These are phyloP conservation scores for Arthrobotrys conoides DNA, from an alignment of 2,329 filamentous ascomycete species.

Conservation along the genomic window DNA sequence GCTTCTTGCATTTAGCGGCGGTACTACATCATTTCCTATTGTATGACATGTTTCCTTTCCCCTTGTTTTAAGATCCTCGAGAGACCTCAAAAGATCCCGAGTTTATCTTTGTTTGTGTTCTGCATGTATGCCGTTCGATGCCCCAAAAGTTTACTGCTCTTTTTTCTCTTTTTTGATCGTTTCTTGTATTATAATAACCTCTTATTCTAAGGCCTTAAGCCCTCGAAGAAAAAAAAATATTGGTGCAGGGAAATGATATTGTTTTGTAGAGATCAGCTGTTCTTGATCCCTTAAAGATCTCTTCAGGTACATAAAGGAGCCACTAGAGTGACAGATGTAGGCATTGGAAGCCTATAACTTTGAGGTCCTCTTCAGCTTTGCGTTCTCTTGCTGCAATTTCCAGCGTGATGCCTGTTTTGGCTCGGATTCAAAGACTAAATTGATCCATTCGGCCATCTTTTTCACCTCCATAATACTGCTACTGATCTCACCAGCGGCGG, in stretches of 20 bases:
- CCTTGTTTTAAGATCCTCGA: background rate
- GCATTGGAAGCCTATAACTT: constrained; percentile 16
- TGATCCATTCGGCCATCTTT: constrained; percentile 42
- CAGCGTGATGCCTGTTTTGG: constrained; percentile 10
- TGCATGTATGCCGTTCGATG: constrained; percentile 19
- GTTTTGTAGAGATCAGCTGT: background rate
- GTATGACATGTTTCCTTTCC: background rate
- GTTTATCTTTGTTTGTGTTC: background rate
- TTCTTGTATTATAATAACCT: constrained; percentile 6
- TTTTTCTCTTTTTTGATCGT: background rate
- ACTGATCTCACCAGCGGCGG: constrained; percentile 10
- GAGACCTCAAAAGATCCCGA: background rate
- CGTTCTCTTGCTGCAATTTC: constrained; percentile 19
- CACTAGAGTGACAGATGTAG: background rate
- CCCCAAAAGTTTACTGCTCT: constrained; percentile 18
- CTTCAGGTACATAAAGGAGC: no score
- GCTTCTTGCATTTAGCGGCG: constrained; percentile 22
- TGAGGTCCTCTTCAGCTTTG: background rate
- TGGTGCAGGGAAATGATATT: background rate
- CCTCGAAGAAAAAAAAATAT: background rate
- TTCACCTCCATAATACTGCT: constrained; percentile 29
- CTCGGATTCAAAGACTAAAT: constrained; percentile 7
- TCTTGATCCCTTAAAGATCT: no score
- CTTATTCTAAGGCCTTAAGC: background rate
- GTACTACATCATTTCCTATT: constrained; percentile 1